These are phyloP conservation scores for Solanum sparsipilum DNA, from an alignment of 257 asterid genomes.

Conservation along the genomic window DNA sequence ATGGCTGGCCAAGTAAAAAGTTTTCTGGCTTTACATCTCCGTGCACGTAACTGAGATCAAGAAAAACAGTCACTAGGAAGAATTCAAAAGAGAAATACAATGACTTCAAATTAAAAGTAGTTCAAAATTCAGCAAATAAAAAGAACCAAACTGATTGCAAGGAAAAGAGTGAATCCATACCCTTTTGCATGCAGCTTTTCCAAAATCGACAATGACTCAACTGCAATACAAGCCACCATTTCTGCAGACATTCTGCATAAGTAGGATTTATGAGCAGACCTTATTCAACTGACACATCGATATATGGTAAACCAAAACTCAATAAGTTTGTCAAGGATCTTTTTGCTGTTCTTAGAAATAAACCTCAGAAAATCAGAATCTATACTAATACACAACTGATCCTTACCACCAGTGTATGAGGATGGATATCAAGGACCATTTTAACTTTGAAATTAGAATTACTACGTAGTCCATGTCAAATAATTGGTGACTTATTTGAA, in stretches of 20 bases:
- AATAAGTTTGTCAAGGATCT: not conserved
- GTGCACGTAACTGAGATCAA: slow-evolving; percentile 25
- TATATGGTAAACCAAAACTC: not conserved
- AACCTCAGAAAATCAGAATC: not conserved
- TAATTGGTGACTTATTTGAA: not conserved
- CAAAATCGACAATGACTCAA: slow-evolving; percentile 34
- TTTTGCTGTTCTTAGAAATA: not conserved
- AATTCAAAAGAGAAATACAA: not conserved
- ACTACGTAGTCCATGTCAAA: not conserved
- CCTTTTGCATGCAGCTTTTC: slow-evolving; percentile 38
- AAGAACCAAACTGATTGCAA: not conserved
- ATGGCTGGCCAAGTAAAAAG: slow-evolving; percentile 36
- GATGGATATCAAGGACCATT: not conserved
- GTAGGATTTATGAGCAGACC: not conserved
- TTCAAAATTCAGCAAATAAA: not conserved
- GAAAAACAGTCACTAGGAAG: not conserved
- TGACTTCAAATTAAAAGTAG: not conserved
- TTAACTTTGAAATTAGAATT: not conserved
- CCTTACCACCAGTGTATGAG: not conserved
- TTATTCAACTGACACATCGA: not conserved
- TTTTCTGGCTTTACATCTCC: slow-evolving; percentile 50
- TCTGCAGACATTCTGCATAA: slow-evolving; percentile 30
- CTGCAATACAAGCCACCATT: slow-evolving; percentile 44
- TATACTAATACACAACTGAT: not conserved
- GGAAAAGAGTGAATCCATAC: slow-evolving; percentile 4